Conservation (phyloP, 345 rosid genomes). For the Syzygium aqueum region DNA sequence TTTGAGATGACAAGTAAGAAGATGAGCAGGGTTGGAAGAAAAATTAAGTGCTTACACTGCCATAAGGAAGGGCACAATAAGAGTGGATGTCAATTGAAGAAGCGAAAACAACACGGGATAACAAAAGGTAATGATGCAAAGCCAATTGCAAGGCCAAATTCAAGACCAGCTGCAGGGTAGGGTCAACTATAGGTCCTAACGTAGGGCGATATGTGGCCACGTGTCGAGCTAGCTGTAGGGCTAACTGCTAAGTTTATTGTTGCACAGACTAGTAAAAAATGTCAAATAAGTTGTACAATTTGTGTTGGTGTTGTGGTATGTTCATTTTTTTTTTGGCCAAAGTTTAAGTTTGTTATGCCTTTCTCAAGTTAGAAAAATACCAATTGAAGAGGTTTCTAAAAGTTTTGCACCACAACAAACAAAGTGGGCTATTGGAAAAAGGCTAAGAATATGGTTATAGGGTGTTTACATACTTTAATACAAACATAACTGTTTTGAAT, state of each 20-base stretch:
- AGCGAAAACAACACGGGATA: no score
- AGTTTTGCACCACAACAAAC: background rate
- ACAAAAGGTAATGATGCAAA: no score
- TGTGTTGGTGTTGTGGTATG: background rate
- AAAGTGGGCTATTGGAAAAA: background rate
- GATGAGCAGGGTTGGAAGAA: no score
- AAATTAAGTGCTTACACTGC: no score
- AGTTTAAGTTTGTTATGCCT: background rate
- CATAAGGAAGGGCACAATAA: no score
- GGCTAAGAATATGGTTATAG: background rate
- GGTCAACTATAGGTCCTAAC: no score
- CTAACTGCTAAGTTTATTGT: background rate
- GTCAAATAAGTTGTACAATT: no score
- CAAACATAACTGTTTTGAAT: background rate
- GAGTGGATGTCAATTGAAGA: no score
- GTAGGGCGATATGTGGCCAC: no score
- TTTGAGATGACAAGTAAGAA: no score
- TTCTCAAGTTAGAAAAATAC: background rate
- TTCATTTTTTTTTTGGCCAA: background rate
- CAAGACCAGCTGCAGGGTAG: background rate
- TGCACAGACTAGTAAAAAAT: background rate
- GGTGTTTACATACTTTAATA: background rate
- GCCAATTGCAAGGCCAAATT: no score
- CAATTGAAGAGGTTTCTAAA: background rate
- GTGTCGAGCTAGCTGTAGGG: no score